Evolutionary conservation across 129 eudicot species (phyloP).

Genomic region (Escallonia rubra): DNA sequence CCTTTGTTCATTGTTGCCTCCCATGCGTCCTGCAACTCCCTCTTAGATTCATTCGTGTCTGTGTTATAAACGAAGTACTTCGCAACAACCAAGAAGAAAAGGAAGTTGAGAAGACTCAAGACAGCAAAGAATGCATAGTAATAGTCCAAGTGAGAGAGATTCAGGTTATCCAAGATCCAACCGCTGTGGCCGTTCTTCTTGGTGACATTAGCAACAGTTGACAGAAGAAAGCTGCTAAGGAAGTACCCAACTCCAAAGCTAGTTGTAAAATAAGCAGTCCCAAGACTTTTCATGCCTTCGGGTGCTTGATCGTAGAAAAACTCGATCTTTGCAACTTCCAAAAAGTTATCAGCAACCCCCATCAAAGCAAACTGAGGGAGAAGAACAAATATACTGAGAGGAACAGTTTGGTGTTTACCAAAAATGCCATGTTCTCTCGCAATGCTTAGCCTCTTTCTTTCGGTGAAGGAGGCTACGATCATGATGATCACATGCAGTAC

Average conservation of each 20-base stretch:
- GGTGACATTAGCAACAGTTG: slow-evolving; percentile 49
- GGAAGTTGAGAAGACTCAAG: slow-evolving; percentile 44
- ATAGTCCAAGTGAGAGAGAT: slow-evolving; percentile 48
- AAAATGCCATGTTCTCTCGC: slow-evolving; percentile 33
- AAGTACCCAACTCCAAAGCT: slow-evolving; percentile 59
- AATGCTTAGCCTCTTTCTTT: slow-evolving; percentile 38
- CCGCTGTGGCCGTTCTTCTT: slow-evolving; percentile 44
- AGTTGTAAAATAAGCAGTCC: slow-evolving; percentile 48
- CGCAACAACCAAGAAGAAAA: slow-evolving; percentile 41
- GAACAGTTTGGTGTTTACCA: slow-evolving; percentile 36
- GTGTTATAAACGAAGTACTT: slow-evolving; percentile 35
- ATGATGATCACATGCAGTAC: slow-evolving; percentile 40
- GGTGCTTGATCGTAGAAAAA: slow-evolving; percentile 86
- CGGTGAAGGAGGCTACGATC: slow-evolving; percentile 36
- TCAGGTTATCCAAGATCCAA: slow-evolving; percentile 60
- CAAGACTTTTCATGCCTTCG: slow-evolving; percentile 77
- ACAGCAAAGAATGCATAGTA: slow-evolving; percentile 51
- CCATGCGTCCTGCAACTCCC: not conserved
- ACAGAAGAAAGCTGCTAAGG: slow-evolving; percentile 47
- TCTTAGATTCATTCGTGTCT: not conserved
- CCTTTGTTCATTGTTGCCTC: not conserved
- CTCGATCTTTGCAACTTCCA: slow-evolving; percentile 66
- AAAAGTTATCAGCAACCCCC: slow-evolving; percentile 57
- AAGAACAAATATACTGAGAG: slow-evolving; percentile 53
- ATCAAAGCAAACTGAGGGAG: slow-evolving; percentile 55